Evolutionary conservation across 148 eudicot species (phyloP).

Genomic region (Amaranthus palmeri): DNA sequence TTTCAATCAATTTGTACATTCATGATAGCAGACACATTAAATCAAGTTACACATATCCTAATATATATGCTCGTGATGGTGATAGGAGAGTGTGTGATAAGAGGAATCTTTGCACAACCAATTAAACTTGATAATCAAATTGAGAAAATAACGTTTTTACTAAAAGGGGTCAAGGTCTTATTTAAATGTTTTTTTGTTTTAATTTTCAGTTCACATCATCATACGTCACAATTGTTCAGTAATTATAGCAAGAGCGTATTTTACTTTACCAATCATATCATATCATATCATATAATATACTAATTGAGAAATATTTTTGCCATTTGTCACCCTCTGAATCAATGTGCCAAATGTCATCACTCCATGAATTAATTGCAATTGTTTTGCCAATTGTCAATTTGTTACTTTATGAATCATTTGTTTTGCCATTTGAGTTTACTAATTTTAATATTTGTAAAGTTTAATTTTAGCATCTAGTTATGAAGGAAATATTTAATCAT

Average conservation of each 20-base stretch:
- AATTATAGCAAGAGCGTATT: not conserved
- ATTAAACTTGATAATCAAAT: slow-evolving; percentile 7
- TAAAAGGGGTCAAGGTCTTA: slow-evolving; percentile 2
- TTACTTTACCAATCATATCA: not conserved
- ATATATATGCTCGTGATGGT: not conserved
- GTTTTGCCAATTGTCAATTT: too few species aligned
- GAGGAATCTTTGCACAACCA: slow-evolving; percentile 20
- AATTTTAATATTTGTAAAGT: too few species aligned
- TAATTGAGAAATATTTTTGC: too few species aligned
- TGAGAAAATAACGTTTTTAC: slow-evolving; percentile 15
- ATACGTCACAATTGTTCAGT: not conserved
- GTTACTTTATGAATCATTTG: too few species aligned
- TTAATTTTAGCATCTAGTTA: too few species aligned
- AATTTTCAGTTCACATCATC: slow-evolving; percentile 11
- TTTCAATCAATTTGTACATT: too few species aligned
- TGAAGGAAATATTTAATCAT: too few species aligned
- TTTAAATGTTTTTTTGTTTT: not conserved
- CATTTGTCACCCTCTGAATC: too few species aligned
- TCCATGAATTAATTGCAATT: too few species aligned
- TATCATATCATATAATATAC: too few species aligned
- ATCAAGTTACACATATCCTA: slow-evolving; percentile 7
- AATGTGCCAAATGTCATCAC: too few species aligned
- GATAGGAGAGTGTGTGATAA: slow-evolving; percentile 20
- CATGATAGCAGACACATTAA: not conserved
- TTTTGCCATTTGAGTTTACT: too few species aligned